Percentiles rank a stretch among this genome's conserved stretches.
Evolutionary conservation across 768 basidiomycete genomes (phyloP).

Genomic region (Lactifluus subvellereus): DNA sequence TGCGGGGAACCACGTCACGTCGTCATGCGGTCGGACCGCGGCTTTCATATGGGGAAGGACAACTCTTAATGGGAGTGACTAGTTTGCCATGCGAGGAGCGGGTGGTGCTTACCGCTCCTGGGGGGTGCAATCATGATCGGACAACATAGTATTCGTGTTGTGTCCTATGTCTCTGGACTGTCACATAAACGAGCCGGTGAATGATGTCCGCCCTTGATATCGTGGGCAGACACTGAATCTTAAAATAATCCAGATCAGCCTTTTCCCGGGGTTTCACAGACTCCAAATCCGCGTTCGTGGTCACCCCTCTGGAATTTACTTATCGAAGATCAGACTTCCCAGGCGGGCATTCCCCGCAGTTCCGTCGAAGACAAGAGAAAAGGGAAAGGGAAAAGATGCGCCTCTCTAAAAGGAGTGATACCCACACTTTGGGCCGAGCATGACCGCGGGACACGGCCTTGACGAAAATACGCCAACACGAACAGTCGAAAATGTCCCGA

Average conservation of each 20-base stretch:
- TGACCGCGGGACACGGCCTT: too few species aligned
- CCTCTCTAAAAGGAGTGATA: too few species aligned
- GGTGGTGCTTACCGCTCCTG: background rate
- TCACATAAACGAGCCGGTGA: background rate
- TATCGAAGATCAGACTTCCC: too few species aligned
- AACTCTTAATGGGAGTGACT: conserved; percentile 11
- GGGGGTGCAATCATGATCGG: background rate
- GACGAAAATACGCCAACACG: too few species aligned
- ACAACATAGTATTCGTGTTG: background rate
- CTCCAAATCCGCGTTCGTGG: too few species aligned
- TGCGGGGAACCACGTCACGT: background rate
- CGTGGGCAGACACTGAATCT: background rate
- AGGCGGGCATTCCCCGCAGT: too few species aligned
- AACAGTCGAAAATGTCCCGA: too few species aligned
- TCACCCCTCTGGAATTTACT: too few species aligned
- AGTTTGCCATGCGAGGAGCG: background rate
- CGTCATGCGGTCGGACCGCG: background rate
- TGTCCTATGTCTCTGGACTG: background rate
- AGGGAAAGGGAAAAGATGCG: too few species aligned
- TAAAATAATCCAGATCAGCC: background rate
- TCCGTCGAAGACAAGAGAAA: too few species aligned
- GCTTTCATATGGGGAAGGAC: background rate
- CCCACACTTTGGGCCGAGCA: conserved; percentile 5
- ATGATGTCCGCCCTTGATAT: background rate
- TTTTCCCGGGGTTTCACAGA: too few species aligned